Evolutionary conservation across 2,329 filamentous ascomycete genomes (phyloP), one percentile per base, ranked within the genome.

Genomic region (Colletotrichum sp.): DNA sequence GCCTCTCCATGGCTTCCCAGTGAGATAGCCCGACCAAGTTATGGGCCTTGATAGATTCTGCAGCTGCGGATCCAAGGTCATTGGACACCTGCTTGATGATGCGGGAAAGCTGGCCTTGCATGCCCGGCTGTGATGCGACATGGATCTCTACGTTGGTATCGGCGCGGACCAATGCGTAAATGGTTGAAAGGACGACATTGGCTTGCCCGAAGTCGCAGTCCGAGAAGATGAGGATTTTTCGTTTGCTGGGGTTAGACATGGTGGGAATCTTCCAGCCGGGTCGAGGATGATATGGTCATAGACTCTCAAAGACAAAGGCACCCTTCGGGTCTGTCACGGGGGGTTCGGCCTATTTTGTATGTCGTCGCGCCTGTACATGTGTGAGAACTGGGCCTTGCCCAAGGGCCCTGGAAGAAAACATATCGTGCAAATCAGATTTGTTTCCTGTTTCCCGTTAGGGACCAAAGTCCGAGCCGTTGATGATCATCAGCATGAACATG

Each of bases 201-300:
- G 86, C 85, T 73, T 88, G 86, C 8, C 88, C 88, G 72, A 84
- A 83, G 72, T 89, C 88, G 66, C 83, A 82, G 78, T 86, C 88
- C 6, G 87, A 86, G 55, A 89, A 78, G 57, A 89, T 84, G 3
- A 89, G 80, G 13, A 88, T 81, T 62, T 72, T 80, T 22, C 44
- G 44, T 52, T 52, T 52, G n/a, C 44, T n/a, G 44, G n/a, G n/a
- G 44, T 22, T 52, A 22, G 44, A 22, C 44, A 52, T 52, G 11
- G n/a, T 52, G 11, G n/a, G 6, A 25, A 22, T 7, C 22, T 52
- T 22, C 12, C 4, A 13, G 44, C 13, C 44, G 44, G 12, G 11
- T 52, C n/a, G 7, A 6, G 3, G 44, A 3, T 13, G 12, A 25
- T 52, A 9, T 52, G 44, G 11, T 22, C 12, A 3, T 22, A 4